These are phyloP conservation scores for Cicer chorassanicum DNA, from an alignment of 306 rosid species.

Conservation along the genomic window DNA sequence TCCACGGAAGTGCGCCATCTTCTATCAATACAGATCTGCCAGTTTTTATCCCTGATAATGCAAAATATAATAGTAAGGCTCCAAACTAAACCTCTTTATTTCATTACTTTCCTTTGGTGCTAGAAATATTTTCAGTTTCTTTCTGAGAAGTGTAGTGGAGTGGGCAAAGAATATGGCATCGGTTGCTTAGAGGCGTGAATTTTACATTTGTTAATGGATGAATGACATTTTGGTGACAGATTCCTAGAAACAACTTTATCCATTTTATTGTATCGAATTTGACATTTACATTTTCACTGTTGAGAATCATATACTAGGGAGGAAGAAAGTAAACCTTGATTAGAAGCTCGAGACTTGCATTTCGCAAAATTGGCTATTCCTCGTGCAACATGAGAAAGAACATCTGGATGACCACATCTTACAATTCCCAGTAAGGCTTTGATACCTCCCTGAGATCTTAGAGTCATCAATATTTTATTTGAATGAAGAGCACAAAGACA, in stretches of 20 bases:
- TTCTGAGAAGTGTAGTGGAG: neutral
- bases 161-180: neutral
- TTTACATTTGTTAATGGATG: neutral
- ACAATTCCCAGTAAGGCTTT: conserved; percentile 95
- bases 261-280: conserved; percentile 27
- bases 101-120: neutral
- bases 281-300: neutral
- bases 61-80: conserved; percentile 35
- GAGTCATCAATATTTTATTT: conserved; percentile 83
- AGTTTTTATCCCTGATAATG: conserved; percentile 63
- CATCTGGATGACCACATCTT: conserved; percentile 96
- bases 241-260: neutral
- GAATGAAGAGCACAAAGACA: conserved; percentile 29
- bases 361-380: conserved; percentile 98
- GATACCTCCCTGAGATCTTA: conserved; percentile 92
- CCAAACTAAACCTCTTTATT: conserved; percentile 16
- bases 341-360: conserved; percentile 92
- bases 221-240: conserved; percentile 19
- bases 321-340: conserved; percentile 66
- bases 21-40: conserved; percentile 86
- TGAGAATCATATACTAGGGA: neutral
- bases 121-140: conserved; percentile 21
- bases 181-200: conserved; percentile 10
- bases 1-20: conserved; percentile 98
- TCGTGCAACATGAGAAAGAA: conserved; percentile 96